A percentile compares a stretch with the other conserved stretches of the same genome.
Evolutionary conservation across 805 yeast genomes (phyloP).

Genomic region (Debaryomyces prosopidis): DNA sequence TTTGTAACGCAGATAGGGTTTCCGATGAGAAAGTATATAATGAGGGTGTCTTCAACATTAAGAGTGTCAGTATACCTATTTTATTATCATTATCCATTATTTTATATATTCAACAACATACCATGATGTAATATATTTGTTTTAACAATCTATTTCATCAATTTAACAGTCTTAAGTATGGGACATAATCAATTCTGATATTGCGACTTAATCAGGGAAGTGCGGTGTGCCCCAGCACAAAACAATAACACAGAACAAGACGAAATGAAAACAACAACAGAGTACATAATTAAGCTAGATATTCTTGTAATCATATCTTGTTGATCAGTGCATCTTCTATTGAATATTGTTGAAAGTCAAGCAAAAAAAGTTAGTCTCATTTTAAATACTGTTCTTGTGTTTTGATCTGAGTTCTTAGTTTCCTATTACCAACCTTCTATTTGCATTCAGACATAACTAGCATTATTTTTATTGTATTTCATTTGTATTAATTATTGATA

Average conservation of each 20-base stretch:
- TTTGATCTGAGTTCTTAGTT: background rate
- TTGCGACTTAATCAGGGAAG: constrained; percentile 4
- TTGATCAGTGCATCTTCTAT: background rate
- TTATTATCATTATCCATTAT: too few relatives aligned
- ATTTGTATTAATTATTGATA: too few relatives aligned
- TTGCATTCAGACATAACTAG: constrained; percentile 7
- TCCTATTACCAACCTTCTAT: constrained; percentile 8
- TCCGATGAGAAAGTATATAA: constrained; percentile 64
- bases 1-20: constrained; percentile 59
- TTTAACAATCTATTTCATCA: too few relatives aligned
- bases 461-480: too few relatives aligned
- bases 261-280: constrained; percentile 8
- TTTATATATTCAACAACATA: too few relatives aligned
- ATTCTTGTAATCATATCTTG: background rate
- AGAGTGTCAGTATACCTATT: background rate
- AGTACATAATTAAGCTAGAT: background rate
- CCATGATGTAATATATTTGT: too few relatives aligned
- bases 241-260: constrained; percentile 11
- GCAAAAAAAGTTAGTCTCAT: too few relatives aligned
- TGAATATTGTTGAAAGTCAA: background rate
- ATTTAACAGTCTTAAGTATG: too few relatives aligned
- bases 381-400: background rate
- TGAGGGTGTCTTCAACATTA: constrained; percentile 23
- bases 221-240: constrained; percentile 9
- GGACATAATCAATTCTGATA: background rate